A percentile compares a stretch with the other conserved stretches of the same genome.
These are phyloP conservation scores for Galerina sulciceps DNA, from an alignment of 768 basidiomycete species.

Conservation along the genomic window DNA sequence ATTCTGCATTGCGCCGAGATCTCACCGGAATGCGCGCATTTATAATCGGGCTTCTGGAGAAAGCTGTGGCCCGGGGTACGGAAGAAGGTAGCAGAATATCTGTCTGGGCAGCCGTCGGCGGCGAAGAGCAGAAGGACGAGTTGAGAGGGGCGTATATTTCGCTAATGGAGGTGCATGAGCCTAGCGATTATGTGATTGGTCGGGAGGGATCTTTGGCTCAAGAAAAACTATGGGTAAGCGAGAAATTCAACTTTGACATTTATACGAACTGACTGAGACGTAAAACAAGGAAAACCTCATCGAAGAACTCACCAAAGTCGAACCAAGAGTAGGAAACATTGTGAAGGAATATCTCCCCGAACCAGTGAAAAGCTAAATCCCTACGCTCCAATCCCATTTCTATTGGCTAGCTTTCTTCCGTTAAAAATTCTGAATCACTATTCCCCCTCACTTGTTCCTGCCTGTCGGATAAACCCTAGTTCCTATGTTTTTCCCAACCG, in stretches of 20 bases:
- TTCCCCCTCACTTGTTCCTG: no score
- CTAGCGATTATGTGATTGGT: conserved; percentile 37
- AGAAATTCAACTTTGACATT: no score
- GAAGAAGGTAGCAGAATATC: conserved; percentile 40
- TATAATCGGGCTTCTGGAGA: conserved; percentile 27
- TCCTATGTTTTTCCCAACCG: no score
- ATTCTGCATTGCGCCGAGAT: conserved; percentile 35
- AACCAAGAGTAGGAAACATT: conserved; percentile 8
- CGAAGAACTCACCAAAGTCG: conserved; percentile 14
- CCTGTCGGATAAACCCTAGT: no score
- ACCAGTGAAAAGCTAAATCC: not conserved
- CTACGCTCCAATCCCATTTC: no score
- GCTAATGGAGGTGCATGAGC: conserved; percentile 27
- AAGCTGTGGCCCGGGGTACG: conserved; percentile 33
- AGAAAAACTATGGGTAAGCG: conserved; percentile 39
- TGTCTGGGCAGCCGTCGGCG: conserved; percentile 38
- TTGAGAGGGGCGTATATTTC: conserved; percentile 36
- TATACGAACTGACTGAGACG: no score
- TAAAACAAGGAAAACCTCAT: conserved; percentile 12
- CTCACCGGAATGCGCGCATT: conserved; percentile 17
- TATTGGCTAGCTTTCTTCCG: no score
- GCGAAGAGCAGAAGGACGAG: conserved; percentile 23
- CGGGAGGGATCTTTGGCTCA: conserved; percentile 32
- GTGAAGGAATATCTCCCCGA: conserved; percentile 5
- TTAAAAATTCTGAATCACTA: no score